These are phyloP conservation scores for Boletus sp. DNA, from an alignment of 1,284 basidiomycete species.

Conservation along the genomic window DNA sequence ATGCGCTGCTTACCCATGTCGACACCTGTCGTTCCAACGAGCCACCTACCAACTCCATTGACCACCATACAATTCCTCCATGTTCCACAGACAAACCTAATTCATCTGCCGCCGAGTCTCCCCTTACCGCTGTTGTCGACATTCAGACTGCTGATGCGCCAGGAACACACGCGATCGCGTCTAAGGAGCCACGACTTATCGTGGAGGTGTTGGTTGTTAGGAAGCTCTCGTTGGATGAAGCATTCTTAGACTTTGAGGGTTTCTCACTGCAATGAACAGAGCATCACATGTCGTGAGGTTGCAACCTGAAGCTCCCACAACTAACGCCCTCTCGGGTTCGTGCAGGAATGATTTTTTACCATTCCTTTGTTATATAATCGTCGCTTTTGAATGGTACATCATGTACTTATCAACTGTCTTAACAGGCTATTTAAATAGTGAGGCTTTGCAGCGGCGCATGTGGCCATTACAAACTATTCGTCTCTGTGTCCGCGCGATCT, in stretches of 20 bases:
- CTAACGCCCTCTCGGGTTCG: neutral
- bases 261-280: slow-evolving; percentile 46
- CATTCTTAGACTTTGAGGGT: slow-evolving; percentile 67
- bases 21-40: slow-evolving; percentile 3
- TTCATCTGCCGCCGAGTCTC: slow-evolving; percentile 29
- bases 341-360: neutral
- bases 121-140: slow-evolving; percentile 30
- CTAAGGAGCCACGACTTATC: slow-evolving; percentile 50
- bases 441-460: too few relatives aligned
- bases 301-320: neutral
- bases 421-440: too few relatives aligned
- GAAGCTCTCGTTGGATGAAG: slow-evolving; percentile 68
- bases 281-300: neutral
- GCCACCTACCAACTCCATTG: slow-evolving; percentile 15
- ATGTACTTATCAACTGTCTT: neutral
- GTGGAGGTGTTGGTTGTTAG: slow-evolving; percentile 77
- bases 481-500: too few relatives aligned
- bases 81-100: slow-evolving; percentile 11
- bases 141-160: slow-evolving; percentile 9
- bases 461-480: too few relatives aligned
- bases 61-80: slow-evolving; percentile 6
- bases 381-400: neutral
- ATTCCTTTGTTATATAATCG: neutral
- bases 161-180: neutral
- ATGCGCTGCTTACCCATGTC: slow-evolving; percentile 30